Base-by-base conservation (phyloP, 805 yeast species). In the Schwanniomyces occidentalis region DNA sequence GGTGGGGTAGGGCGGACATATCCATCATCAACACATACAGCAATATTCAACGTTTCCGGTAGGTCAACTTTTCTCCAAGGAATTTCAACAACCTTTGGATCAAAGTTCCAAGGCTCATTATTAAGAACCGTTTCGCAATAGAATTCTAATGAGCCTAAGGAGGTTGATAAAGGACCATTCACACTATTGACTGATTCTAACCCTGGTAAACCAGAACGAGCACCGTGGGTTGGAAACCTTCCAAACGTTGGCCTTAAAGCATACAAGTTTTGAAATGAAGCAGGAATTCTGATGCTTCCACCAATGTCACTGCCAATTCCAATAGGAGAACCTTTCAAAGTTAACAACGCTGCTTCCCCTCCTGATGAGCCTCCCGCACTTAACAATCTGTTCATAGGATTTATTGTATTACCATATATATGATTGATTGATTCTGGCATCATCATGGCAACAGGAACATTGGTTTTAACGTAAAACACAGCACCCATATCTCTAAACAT, bases 281-380 rank as follows among this genome's bases (percentile, higher is more conserved):
- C 69, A 1, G 81, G 80, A 26, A 63, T 61, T 34, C 80, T 58
- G 22, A 75, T 60, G 10, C 70, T 58, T 8, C 81, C 80, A 18
- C 79, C 80, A 34, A 74, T 69, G 45, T 76, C 81, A 9, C 74
- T 66, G 10, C 82, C 82, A 29, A 78, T 50, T 14, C 83, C 82
- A 21, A 75, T 32, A 6, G 67, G 62, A n/a, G 75, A 63, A 4
- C 78, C 78, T 34, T 58, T 56, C 36, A 69, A 41, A 1, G 67
- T 68, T 7, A 71, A 46, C 17, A 76, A 48, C 7, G 78, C 74
- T 5, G 73, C 76, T 30, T 74, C 80, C 27, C 80, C 80, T 6
- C 79, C 78, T 9, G 76, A 68, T 7, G 76, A 70, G 0, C 81
- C 80, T 27, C 79, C 78, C 15, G 74, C 54, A n/a, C 73, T 61